phyloP scores from a whole-genome alignment of 192 early-diverging fungal species.

The Coemansia sp. region DNA sequence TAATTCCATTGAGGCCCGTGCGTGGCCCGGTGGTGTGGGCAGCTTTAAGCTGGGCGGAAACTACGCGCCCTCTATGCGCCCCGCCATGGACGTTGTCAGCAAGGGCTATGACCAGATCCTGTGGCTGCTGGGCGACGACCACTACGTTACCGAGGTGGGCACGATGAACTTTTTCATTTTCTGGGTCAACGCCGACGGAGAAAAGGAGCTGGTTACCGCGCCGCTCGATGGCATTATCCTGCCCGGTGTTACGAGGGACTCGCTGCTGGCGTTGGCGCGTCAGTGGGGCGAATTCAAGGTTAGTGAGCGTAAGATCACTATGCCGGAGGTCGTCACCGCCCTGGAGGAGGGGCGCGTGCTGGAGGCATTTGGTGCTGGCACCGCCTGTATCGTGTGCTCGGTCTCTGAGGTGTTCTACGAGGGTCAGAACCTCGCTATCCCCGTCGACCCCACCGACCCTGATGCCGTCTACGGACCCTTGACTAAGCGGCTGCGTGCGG shows the following conservation, averaged over 20 bases:
- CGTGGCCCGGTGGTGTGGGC: slow-evolving; percentile 96
- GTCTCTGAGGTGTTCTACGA: slow-evolving; percentile 84
- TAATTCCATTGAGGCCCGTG: slow-evolving; percentile 80
- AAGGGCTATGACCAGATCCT: slow-evolving; percentile 92
- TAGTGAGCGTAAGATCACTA: slow-evolving; percentile 76
- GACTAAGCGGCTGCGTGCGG: slow-evolving; percentile 76
- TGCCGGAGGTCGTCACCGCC: slow-evolving; percentile 77
- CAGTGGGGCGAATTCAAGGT: slow-evolving; percentile 92
- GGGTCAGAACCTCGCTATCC: slow-evolving; percentile 70
- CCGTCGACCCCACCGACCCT: slow-evolving; percentile 86
- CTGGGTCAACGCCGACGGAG: slow-evolving; percentile 81
- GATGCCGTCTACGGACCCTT: slow-evolving; percentile 81
- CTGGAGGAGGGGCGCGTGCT: slow-evolving; percentile 72
- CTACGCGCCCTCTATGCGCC: slow-evolving; percentile 57
- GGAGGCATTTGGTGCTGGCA: slow-evolving; percentile 98
- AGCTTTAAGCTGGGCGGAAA: slow-evolving; percentile 87
- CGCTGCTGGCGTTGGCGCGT: slow-evolving; percentile 76
- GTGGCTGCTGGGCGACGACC: slow-evolving; percentile 90
- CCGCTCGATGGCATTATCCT: slow-evolving; percentile 94
- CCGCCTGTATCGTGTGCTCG: slow-evolving; percentile 92
- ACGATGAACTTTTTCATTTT: slow-evolving; percentile 96
- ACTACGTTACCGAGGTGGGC: slow-evolving; percentile 92
- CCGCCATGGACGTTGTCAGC: slow-evolving; percentile 83
- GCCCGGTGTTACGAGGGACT: slow-evolving; percentile 95
- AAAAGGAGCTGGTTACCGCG: slow-evolving; percentile 87